Evolutionary conservation across 805 yeast species (phyloP).

Genomic region (Cyberlindnera maclurae): DNA sequence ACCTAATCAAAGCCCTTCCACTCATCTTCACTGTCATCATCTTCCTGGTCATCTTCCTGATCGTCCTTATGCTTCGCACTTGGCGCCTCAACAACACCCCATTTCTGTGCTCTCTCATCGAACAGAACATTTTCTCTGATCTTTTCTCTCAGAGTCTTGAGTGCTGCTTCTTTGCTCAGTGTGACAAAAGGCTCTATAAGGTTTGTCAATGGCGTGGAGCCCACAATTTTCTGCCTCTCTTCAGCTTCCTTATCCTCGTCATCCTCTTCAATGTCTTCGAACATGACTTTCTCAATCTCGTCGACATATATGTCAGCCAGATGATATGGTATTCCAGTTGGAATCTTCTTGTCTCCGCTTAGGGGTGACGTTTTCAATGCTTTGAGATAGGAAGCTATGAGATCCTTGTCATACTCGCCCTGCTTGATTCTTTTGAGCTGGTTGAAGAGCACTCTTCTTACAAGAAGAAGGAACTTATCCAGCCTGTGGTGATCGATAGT

Average conservation of each 20-base stretch:
- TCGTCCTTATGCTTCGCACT: slow-evolving; percentile 22
- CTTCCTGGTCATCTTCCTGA: slow-evolving; percentile 22
- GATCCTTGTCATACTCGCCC: slow-evolving; percentile 46
- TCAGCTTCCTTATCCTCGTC: slow-evolving; percentile 34
- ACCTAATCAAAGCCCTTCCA: slow-evolving; percentile 33
- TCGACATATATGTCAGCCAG: slow-evolving; percentile 77
- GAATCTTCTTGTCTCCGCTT: slow-evolving; percentile 51
- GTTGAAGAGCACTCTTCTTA: slow-evolving; percentile 68
- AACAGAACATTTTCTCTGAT: slow-evolving; percentile 58
- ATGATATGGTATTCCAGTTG: slow-evolving; percentile 79
- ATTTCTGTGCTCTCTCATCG: slow-evolving; percentile 54
- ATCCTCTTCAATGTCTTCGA: slow-evolving; percentile 41
- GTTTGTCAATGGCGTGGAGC: slow-evolving; percentile 42
- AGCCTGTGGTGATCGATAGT: slow-evolving; percentile 75
- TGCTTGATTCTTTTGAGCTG: slow-evolving; percentile 48
- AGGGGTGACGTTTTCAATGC: slow-evolving; percentile 40
- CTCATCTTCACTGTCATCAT: slow-evolving; percentile 26
- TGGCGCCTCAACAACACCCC: slow-evolving; percentile 43
- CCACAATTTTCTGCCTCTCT: slow-evolving; percentile 31
- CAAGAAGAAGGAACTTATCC: slow-evolving; percentile 77
- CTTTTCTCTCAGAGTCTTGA: slow-evolving; percentile 59
- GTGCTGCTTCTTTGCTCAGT: slow-evolving; percentile 40
- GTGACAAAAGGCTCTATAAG: slow-evolving; percentile 56
- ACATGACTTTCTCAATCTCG: slow-evolving; percentile 67
- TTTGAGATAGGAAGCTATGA: slow-evolving; percentile 39